Base-by-base conservation (phyloP, 768 basidiomycete species). In the Mycena alexandri region DNA sequence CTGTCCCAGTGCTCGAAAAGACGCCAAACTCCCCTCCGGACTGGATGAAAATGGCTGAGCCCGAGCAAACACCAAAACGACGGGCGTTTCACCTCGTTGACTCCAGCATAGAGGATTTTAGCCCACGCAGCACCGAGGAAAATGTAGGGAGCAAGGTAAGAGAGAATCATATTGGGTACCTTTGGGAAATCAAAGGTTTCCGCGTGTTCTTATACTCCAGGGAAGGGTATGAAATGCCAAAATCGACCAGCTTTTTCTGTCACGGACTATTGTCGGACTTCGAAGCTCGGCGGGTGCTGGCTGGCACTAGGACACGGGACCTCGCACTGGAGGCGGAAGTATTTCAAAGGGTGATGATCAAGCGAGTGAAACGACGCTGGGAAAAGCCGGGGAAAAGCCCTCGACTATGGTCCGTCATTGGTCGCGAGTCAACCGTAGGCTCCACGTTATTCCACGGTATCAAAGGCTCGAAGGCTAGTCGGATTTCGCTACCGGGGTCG, bases 21-120 rank as follows among this genome's bases (percentile, higher is more conserved):
- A 83, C 82, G 10, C 83, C 82, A 68, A 85, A 85, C 71, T 85
- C 83, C 2, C 83, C 83, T 16, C 84, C 83, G 38, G 83, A 85
- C 84, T 84, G 60, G 22, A 36, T n/a, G 47, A 51, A 22, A 13
- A 24, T 14, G 13, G 21, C 1, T 57, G 17, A 67, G 33, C 43
- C 29, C 9, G 7, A 56, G 16, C 25, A 17, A n/a, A 22, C 36
- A 61, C 25, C 33, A 52, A 21, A 36, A 34, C 33, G 21, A 36
- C 16, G 24, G 46, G 5, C 5, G 22, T 22, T 13, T 36, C 60
- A 84, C 83, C 78, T 85, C 82, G 59, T 84, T 84, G 9, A 85
- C 79, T 38, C 83, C 83, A 24, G 82, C 84, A 72, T 82, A 84
- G 17, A 85, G 61, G 42, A 84, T 82, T 63, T 80, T 83, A 0